Evolutionary conservation across 2,329 filamentous ascomycete species (phyloP).

Genomic region (Hymenotorrendiella dingleyae): DNA sequence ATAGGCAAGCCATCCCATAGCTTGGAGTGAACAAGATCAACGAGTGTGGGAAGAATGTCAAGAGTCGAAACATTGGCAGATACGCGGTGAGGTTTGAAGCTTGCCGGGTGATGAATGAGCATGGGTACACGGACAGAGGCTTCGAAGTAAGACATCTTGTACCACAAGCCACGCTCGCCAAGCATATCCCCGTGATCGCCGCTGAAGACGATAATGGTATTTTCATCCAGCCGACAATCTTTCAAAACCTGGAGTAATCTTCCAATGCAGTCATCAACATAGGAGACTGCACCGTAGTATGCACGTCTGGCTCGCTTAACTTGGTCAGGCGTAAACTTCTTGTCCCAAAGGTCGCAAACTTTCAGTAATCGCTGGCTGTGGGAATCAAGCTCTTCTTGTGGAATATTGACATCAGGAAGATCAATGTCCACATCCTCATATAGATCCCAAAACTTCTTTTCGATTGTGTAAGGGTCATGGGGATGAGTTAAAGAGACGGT

Average conservation of each 20-base stretch:
- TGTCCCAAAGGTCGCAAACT: slow-evolving; percentile 80
- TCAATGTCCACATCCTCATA: slow-evolving; percentile 87
- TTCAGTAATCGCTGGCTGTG: slow-evolving; percentile 84
- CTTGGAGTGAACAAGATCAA: slow-evolving; percentile 71
- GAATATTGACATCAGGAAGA: slow-evolving; percentile 70
- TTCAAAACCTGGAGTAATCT: slow-evolving; percentile 72
- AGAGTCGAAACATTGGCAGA: slow-evolving; percentile 83
- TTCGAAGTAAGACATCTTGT: slow-evolving; percentile 98
- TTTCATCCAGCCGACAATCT: slow-evolving; percentile 70
- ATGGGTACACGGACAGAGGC: slow-evolving; percentile 84
- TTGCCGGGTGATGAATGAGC: slow-evolving; percentile 72
- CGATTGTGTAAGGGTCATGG: slow-evolving; percentile 92
- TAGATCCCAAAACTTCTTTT: slow-evolving; percentile 86
- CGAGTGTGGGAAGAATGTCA: slow-evolving; percentile 83
- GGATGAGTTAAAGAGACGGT: slow-evolving; percentile 91
- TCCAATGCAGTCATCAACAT: slow-evolving; percentile 89
- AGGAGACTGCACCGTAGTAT: slow-evolving; percentile 90
- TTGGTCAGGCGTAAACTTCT: slow-evolving; percentile 77
- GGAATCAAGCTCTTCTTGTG: slow-evolving; percentile 74
- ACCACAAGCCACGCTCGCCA: slow-evolving; percentile 86
- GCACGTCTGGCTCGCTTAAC: slow-evolving; percentile 79
- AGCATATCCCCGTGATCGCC: slow-evolving; percentile 96
- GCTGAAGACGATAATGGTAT: slow-evolving; percentile 88
- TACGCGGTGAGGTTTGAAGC: slow-evolving; percentile 70
- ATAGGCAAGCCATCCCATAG: slow-evolving; percentile 69